Percentiles rank a stretch among this genome's conserved stretches.
phyloP scores from a whole-genome alignment of 495 filamentous ascomycete species.

The Penicillium mononematosum region DNA sequence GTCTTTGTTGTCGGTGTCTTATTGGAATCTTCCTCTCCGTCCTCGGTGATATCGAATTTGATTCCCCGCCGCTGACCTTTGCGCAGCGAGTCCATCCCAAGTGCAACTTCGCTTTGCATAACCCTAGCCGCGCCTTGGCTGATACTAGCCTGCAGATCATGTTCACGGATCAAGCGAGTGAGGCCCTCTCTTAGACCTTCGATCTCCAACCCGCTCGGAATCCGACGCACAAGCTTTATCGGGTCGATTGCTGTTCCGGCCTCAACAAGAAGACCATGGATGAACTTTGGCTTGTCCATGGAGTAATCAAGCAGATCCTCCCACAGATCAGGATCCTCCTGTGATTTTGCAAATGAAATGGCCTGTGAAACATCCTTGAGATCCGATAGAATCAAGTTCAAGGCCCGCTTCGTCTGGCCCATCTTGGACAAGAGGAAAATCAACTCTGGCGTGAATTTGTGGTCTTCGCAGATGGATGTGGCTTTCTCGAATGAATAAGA shows the following conservation, averaged over 20 bases:
- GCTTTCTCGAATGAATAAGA: constrained; percentile 79
- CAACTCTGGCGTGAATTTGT: constrained; percentile 80
- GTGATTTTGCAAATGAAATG: constrained; percentile 89
- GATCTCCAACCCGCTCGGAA: constrained; percentile 88
- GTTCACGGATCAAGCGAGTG: constrained; percentile 82
- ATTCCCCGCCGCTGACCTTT: constrained; percentile 78
- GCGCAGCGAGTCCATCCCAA: constrained; percentile 74
- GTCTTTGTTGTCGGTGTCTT: constrained; percentile 40
- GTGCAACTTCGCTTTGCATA: constrained; percentile 79
- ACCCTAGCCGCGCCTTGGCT: constrained; percentile 86
- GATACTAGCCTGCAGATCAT: constrained; percentile 89
- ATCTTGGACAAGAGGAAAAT: constrained; percentile 94
- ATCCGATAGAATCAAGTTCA: constrained; percentile 87
- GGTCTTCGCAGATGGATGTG: constrained; percentile 70
- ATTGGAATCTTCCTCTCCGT: constrained; percentile 24
- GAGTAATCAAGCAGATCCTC: constrained; percentile 90
- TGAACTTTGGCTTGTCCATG: constrained; percentile 96
- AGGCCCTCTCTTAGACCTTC: constrained; percentile 84
- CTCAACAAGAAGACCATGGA: constrained; percentile 86
- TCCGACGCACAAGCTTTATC: constrained; percentile 81
- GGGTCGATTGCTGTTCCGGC: constrained; percentile 91
- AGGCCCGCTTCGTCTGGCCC: constrained; percentile 83
- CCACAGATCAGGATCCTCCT: constrained; percentile 89
- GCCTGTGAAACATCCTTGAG: constrained; percentile 85
- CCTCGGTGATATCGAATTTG: constrained; percentile 73